Evolutionary conservation across 495 filamentous ascomycete genomes (phyloP).

Genomic region (Aspergillus leporis): DNA sequence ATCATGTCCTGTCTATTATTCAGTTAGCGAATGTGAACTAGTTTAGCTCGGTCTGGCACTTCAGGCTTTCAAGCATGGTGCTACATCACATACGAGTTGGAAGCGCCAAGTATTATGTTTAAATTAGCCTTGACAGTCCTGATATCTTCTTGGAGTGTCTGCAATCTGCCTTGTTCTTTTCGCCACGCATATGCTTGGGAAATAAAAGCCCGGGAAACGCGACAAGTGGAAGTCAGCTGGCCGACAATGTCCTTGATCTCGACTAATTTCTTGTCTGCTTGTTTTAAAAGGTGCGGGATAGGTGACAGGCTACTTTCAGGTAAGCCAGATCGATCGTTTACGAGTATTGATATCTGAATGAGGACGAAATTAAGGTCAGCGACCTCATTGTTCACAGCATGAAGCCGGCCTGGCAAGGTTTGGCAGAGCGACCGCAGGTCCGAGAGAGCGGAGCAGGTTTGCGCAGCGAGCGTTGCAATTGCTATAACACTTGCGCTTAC

Average conservation of each 20-base stretch:
- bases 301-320: background rate
- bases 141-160: background rate
- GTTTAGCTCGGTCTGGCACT: too few species aligned
- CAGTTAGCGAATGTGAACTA: background rate
- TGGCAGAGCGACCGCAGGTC: background rate
- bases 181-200: background rate
- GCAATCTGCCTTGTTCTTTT: background rate
- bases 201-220: background rate
- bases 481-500: background rate
- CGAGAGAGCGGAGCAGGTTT: background rate
- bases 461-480: background rate
- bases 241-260: background rate
- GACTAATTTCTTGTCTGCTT: background rate
- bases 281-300: background rate
- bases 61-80: background rate
- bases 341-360: background rate
- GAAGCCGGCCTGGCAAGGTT: background rate
- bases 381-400: conserved; percentile 3
- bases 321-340: background rate
- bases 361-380: background rate
- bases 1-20: background rate
- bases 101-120: background rate
- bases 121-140: background rate
- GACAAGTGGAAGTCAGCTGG: background rate
- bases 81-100: background rate